phyloP scores from a whole-genome alignment of 345 rosid genomes.

The Stellera chamaejasme region DNA sequence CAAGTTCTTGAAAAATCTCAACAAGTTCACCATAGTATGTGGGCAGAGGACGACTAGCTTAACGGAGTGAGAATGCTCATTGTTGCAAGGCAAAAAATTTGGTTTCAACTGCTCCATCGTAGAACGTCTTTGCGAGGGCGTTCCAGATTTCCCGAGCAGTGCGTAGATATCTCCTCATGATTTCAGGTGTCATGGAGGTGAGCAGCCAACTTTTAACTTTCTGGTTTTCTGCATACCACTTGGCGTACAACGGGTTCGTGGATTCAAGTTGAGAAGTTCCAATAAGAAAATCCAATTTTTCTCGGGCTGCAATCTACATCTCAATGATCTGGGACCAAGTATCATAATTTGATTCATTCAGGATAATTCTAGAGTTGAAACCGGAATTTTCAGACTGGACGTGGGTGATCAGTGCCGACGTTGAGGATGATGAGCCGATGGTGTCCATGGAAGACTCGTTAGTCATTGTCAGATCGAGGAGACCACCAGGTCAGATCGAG shows the following conservation, averaged over 20 bases:
- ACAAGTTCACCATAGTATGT: conserved; percentile 10
- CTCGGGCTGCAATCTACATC: not conserved
- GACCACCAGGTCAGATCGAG: too few relatives aligned
- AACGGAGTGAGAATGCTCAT: not conserved
- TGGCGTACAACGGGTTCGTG: not conserved
- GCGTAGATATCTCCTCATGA: not conserved
- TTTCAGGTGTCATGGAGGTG: not conserved
- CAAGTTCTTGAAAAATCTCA: conserved; percentile 13
- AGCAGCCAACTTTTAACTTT: conserved; percentile 1
- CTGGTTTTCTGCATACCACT: conserved; percentile 8
- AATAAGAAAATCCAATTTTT: not conserved
- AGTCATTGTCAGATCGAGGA: too few relatives aligned
- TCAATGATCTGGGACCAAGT: not conserved
- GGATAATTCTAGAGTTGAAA: not conserved
- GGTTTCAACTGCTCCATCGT: conserved; percentile 5
- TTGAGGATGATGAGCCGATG: too few relatives aligned
- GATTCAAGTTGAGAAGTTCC: not conserved
- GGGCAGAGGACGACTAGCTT: not conserved
- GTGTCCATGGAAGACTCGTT: too few relatives aligned
- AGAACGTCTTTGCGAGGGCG: conserved; percentile 9
- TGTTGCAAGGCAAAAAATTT: conserved; percentile 3
- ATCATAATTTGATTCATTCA: conserved; percentile 7
- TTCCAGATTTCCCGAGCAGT: conserved; percentile 8
- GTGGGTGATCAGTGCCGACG: conserved; percentile 2
- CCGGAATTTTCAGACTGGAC: conserved; percentile 3